Base-by-base conservation (phyloP, 306 rosid genomes). In the apple (Malus domestica) region DNA sequence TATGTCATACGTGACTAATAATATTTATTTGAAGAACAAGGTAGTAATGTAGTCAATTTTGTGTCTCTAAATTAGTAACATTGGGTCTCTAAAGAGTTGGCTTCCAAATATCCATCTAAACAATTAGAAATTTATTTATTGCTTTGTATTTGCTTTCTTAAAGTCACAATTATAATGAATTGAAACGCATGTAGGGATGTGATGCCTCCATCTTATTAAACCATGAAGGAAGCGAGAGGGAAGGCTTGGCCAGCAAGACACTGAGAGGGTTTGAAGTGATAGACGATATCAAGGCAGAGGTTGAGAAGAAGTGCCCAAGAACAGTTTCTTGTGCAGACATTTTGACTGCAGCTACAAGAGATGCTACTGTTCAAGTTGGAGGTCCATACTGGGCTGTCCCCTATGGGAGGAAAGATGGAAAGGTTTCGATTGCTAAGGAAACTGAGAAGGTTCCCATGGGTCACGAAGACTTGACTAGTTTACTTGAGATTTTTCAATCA, bases 291-390 rank as follows among this genome's bases (percentile, higher is more conserved):
- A 94, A 94, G 79, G 85, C 78, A 0, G 93, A 87, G 80, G 1
- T 91, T 9, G 96, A 91, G 89, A 89, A 81, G 74, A 68, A 70
- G 19, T 91, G 97, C 51, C 96, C 93, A 5, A 87, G 76, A 44
- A 87, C 79, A 5, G 93, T 91, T 52, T 93, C 98, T 49, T 93
- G 97, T 72, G 89, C 93, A 8, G 96, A 91, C 52, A 88, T 93
- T 75, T 71, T 88, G 13, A 91, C 88, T 0, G 87, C 87, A 0
- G 90, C 88, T 16, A 71, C 97, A 4, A 85, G 98, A 80, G 97
- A 91, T 61, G 97, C 98, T 55, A 87, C 94, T 0, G 86, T 88
- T 29, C 81, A 33, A 8, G 45, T 84, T 44, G 94, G 94, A 8
- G 98, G 98, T 52, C 90, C 89, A 3, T 91, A 91, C 45, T 90